Conservation (phyloP, 1,139 yeast genomes). For the Pneumocystis carinii region DNA sequence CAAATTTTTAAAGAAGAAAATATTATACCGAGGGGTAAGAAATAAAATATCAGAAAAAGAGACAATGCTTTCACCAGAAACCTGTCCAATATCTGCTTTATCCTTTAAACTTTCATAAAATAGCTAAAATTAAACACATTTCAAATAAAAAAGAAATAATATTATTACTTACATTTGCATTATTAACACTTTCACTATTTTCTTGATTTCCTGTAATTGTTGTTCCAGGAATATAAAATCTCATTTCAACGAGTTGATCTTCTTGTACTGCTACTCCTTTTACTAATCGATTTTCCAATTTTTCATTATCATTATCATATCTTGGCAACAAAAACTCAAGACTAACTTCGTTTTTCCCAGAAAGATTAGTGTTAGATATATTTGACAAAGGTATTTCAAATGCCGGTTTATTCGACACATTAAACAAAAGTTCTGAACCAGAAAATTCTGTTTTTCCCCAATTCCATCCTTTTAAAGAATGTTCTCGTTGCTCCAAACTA, state of each 20-base stretch:
- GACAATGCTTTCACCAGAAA: constrained; percentile 92
- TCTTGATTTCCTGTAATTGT: constrained; percentile 34
- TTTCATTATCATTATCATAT: constrained; percentile 41
- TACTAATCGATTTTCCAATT: not conserved
- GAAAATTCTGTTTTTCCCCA: constrained; percentile 95
- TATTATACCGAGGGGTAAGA: constrained; percentile 54
- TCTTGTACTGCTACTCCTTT: constrained; percentile 7
- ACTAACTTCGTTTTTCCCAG: constrained; percentile 88
- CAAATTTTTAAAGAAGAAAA: not conserved
- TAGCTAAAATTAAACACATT: constrained; percentile 1
- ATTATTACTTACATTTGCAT: constrained; percentile 18
- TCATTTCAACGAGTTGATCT: constrained; percentile 87
- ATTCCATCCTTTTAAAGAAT: constrained; percentile 94
- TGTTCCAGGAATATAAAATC: constrained; percentile 81
- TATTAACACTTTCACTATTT: constrained; percentile 18
- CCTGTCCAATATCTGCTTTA: constrained; percentile 91
- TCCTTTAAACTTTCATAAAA: constrained; percentile 63
- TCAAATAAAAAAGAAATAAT: constrained; percentile 2
- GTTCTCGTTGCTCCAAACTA: constrained; percentile 69
- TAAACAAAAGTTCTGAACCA: constrained; percentile 76
- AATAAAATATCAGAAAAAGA: constrained; percentile 82
- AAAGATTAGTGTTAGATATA: constrained; percentile 75
- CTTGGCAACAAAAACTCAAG: constrained; percentile 49
- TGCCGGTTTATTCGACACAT: constrained; percentile 73
- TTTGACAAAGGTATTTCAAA: constrained; percentile 78